Base-by-base conservation (phyloP, 495 filamentous ascomycete species). In the Aeminium ludgeri region DNA sequence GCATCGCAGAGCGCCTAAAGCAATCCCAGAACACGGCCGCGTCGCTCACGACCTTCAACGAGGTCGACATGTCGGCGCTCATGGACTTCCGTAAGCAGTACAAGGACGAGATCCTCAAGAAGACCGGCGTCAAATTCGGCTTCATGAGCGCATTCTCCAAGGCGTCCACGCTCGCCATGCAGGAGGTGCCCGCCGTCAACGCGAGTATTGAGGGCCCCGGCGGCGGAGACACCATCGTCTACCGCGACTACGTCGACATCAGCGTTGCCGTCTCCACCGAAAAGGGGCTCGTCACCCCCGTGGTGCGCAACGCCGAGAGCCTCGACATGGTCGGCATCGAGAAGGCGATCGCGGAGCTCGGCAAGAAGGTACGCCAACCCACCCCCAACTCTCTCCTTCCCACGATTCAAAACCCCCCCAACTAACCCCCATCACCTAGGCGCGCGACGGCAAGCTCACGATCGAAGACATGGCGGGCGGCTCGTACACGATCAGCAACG, bases 391-490 rank as follows among this genome's bases (percentile, higher is more conserved):
- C n/a, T n/a, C n/a, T n/a, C n/a, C n/a, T n/a, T n/a, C n/a, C n/a
- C n/a, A n/a, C n/a, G n/a, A n/a, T n/a, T n/a, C n/a, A n/a, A n/a
- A n/a, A 15, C 6, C 25, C 10, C 6, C 6, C 6, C 25, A 7
- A 33, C 38, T 41, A 33, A 41, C 30, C 7, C 20, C 5, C 20
- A 7, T n/a, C 25, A 19, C 35, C 16, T 51, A 86, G 82, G 89
- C 89, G 43, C 78, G 89, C 36, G 86, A 97, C 50, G 80, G 80
- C 60, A 97, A 96, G 65, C 71, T 97, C 52, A 97, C 89, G 2
- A 96, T 97, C 53, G 89, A 97, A 63, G 89, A 97, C 57, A 96
- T 97, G 91, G 89, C 91, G 40, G 89, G 89, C 41, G 89, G 89
- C 46, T 92, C 91, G 19, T 97, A 96, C 65, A 97, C 89, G 34